Evolutionary conservation across 2,329 filamentous ascomycete species (phyloP).

Genomic region (Ophiocordyceps polyrhachis-furcata): DNA sequence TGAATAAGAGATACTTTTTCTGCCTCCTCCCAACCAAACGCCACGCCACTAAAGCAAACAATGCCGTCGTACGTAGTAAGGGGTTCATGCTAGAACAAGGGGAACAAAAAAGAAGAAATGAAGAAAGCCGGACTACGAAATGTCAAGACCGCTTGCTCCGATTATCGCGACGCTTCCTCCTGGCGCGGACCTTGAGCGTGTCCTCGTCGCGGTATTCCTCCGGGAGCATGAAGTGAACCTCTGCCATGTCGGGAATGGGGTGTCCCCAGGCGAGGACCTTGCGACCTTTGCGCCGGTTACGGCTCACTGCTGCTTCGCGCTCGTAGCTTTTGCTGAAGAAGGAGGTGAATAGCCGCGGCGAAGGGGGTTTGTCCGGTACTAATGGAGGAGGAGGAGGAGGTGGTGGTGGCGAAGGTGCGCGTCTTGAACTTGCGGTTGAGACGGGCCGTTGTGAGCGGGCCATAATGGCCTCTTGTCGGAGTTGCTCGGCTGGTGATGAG

Average conservation of each 20-base stretch:
- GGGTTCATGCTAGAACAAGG: too few species aligned
- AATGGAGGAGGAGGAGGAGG: slow-evolving; percentile 6
- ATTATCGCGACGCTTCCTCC: slow-evolving; percentile 33
- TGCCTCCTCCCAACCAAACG: too few species aligned
- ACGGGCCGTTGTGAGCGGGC: slow-evolving; percentile 22
- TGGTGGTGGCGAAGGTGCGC: neutral
- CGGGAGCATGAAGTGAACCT: slow-evolving; percentile 59
- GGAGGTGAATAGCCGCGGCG: slow-evolving; percentile 53
- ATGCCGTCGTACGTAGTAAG: too few species aligned
- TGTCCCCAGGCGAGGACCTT: slow-evolving; percentile 66
- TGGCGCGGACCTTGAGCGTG: slow-evolving; percentile 24
- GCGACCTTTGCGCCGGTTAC: slow-evolving; percentile 48
- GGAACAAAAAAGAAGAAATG: too few species aligned
- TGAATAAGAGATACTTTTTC: too few species aligned
- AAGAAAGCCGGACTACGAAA: slow-evolving; percentile 14
- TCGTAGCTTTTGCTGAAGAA: slow-evolving; percentile 72
- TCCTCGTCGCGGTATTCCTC: slow-evolving; percentile 40
- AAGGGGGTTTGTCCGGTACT: slow-evolving; percentile 15
- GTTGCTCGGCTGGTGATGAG: slow-evolving; percentile 41
- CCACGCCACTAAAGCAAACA: too few species aligned
- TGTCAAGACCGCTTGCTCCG: slow-evolving; percentile 61
- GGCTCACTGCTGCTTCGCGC: slow-evolving; percentile 61
- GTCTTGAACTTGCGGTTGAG: neutral
- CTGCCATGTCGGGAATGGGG: slow-evolving; percentile 52
- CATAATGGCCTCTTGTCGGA: slow-evolving; percentile 51